Conservation (phyloP, 2,329 filamentous ascomycete species). For the Verticillium zaregamsianum region DNA sequence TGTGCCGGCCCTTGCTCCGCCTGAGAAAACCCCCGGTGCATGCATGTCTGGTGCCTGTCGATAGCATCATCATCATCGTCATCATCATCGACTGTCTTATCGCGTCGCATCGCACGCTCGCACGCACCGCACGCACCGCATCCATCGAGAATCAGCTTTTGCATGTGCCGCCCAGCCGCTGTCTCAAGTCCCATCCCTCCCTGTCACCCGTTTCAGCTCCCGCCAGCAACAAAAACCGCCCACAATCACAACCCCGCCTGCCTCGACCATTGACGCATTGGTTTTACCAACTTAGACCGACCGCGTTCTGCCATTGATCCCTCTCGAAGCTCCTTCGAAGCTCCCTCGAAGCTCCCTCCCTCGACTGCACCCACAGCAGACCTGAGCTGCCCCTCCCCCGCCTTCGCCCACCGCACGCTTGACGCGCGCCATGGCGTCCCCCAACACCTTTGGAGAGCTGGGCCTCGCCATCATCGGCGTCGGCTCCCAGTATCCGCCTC, state of each 20-base stretch:
- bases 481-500: constrained; percentile 56
- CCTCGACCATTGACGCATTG: background rate
- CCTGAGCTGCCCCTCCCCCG: background rate
- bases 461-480: constrained; percentile 58
- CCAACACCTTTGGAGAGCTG: constrained; percentile 42
- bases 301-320: background rate
- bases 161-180: background rate
- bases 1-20: background rate
- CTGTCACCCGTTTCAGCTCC: background rate
- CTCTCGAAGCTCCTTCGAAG: background rate
- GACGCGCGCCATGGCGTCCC: constrained; percentile 33
- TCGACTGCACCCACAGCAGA: background rate
- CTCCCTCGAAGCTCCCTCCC: background rate
- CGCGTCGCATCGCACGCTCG: no score
- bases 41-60: background rate
- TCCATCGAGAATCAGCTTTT: background rate
- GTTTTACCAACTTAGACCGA: background rate
- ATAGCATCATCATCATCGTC: background rate
- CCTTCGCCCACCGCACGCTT: background rate
- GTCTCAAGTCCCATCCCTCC: background rate
- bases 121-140: background rate
- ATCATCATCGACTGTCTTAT: no score
- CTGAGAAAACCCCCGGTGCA: background rate
- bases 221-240: background rate
- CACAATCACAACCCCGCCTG: background rate